A percentile compares a stretch with the other conserved stretches of the same genome.
Evolutionary conservation across 176 grass and related monocot genomes (phyloP).

Genomic region (Bonia amplexicaulis): DNA sequence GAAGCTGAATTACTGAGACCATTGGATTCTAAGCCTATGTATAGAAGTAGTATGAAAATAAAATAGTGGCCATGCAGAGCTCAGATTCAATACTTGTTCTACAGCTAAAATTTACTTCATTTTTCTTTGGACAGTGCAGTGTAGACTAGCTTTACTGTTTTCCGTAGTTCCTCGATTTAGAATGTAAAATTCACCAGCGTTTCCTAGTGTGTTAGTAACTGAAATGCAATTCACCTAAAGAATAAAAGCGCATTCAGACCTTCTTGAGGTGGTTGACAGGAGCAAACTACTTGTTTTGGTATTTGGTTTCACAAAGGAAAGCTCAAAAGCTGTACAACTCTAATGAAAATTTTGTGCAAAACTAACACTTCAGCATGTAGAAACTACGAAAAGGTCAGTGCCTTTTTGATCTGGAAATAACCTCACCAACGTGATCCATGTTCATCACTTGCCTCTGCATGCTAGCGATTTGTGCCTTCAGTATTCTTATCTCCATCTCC

Average conservation of each 20-base stretch:
- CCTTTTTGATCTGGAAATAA: slow-evolving; percentile 40
- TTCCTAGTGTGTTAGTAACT: background rate
- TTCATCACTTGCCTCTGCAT: slow-evolving; percentile 46
- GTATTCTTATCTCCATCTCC: slow-evolving; percentile 44
- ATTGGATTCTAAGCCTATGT: too few species aligned
- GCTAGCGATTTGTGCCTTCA: slow-evolving; percentile 43
- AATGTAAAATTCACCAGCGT: background rate
- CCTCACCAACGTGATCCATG: slow-evolving; percentile 27
- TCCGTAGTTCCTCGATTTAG: background rate
- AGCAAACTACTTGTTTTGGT: background rate
- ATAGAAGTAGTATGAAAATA: too few species aligned
- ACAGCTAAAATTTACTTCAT: too few species aligned
- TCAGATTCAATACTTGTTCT: too few species aligned
- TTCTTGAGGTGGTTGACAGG: background rate
- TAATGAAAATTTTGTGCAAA: slow-evolving; percentile 20
- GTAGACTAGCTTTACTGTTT: background rate
- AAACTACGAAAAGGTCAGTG: slow-evolving; percentile 7
- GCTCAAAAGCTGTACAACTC: slow-evolving; percentile 1
- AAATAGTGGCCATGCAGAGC: too few species aligned
- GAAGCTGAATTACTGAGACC: too few species aligned
- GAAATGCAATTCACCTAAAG: background rate
- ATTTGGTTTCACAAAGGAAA: slow-evolving; percentile 15
- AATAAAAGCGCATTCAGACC: background rate
- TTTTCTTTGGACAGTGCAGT: background rate
- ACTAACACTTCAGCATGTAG: slow-evolving; percentile 14